Conservation (phyloP, 768 basidiomycete species). For the Lactarius psammicola region DNA sequence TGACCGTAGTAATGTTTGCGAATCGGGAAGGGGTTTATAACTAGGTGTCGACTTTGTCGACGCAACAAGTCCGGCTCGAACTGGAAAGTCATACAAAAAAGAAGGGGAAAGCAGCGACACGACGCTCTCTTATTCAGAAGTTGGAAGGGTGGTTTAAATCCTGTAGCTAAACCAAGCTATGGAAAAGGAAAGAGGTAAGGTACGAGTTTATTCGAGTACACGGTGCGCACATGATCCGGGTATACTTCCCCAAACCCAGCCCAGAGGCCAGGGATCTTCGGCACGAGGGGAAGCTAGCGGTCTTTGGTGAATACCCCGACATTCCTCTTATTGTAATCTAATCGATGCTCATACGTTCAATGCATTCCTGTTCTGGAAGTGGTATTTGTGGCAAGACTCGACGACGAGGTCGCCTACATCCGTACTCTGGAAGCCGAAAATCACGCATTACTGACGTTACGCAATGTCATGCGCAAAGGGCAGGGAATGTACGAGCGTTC, state of each 20-base stretch:
- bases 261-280: constrained; percentile 87
- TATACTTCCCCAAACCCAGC: constrained; percentile 98
- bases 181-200: no score
- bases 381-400: constrained; percentile 80
- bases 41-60: no score
- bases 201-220: constrained; percentile 86
- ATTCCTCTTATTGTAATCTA: constrained; percentile 92
- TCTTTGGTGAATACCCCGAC: constrained; percentile 89
- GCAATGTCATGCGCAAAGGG: constrained; percentile 84
- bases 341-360: constrained; percentile 78
- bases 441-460: constrained; percentile 60
- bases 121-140: no score
- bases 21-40: no score
- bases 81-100: no score
- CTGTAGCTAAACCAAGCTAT: no score
- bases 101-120: no score
- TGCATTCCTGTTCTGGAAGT: constrained; percentile 71
- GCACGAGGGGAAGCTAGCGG: constrained; percentile 69
- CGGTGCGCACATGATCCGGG: constrained; percentile 95
- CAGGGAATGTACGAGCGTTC: constrained; percentile 94
- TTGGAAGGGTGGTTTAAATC: no score
- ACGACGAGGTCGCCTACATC: constrained; percentile 82
- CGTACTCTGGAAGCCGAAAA: constrained; percentile 61
- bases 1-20: no score
- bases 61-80: no score